Percentiles rank a stretch among this genome's conserved stretches.
phyloP scores from a whole-genome alignment of 768 basidiomycete genomes.

The Mycena maculata region DNA sequence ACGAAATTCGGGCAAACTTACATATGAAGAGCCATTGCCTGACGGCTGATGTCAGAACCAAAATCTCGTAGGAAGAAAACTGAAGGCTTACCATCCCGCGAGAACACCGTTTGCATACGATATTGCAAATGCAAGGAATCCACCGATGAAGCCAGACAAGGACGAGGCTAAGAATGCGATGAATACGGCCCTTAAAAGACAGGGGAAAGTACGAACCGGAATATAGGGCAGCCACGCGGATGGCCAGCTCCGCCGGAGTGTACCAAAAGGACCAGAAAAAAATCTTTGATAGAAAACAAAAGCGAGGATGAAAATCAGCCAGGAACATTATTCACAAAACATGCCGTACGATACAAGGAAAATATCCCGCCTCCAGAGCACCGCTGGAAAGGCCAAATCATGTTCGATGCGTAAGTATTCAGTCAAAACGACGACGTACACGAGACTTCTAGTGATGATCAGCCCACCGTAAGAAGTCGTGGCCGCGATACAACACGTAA shows the following conservation, averaged over 20 bases:
- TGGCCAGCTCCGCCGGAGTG: constrained; percentile 37
- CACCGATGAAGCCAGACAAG: constrained; percentile 36
- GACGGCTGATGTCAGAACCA: background rate
- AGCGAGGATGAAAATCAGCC: constrained; percentile 4
- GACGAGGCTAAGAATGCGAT: constrained; percentile 11
- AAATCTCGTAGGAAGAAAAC: background rate
- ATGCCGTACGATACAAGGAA: constrained; percentile 33
- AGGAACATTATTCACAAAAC: background rate
- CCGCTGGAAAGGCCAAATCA: constrained; percentile 14
- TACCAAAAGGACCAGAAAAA: constrained; percentile 37
- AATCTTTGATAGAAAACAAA: too few species aligned
- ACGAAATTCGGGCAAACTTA: background rate
- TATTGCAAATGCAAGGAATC: constrained; percentile 38
- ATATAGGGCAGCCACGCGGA: constrained; percentile 37
- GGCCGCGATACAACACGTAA: constrained; percentile 34
- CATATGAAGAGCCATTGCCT: constrained; percentile 47
- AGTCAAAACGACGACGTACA: constrained; percentile 8
- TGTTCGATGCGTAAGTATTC: background rate
- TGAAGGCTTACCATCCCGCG: constrained; percentile 34
- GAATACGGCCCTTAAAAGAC: background rate
- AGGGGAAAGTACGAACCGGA: constrained; percentile 25
- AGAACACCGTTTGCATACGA: constrained; percentile 35
- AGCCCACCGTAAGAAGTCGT: constrained; percentile 34
- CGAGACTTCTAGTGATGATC: constrained; percentile 35
- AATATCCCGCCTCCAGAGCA: constrained; percentile 36